These are phyloP conservation scores for Aspergillus ruber DNA, from an alignment of 2,329 filamentous ascomycete genomes.

Conservation along the genomic window DNA sequence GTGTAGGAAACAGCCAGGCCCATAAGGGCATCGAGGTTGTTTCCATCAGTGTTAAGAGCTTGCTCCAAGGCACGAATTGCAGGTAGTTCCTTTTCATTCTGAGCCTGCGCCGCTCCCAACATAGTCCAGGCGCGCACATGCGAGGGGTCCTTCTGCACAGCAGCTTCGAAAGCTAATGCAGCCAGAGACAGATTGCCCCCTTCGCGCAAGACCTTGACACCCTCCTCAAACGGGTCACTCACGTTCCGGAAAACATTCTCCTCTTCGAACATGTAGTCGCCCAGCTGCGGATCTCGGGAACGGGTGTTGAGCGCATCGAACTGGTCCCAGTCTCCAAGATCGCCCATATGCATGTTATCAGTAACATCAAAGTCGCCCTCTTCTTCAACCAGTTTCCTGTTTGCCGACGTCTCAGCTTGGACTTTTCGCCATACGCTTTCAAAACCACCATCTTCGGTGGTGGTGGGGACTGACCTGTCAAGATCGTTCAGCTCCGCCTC, in stretches of 20 bases:
- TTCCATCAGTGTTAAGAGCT: constrained; percentile 78
- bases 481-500: constrained; percentile 83
- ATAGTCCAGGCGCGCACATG: constrained; percentile 93
- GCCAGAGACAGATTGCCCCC: constrained; percentile 92
- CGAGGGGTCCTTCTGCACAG: constrained; percentile 78
- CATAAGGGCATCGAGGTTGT: constrained; percentile 86
- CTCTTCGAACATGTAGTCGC: constrained; percentile 90
- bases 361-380: constrained; percentile 51
- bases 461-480: constrained; percentile 65
- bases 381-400: constrained; percentile 57
- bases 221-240: constrained; percentile 83
- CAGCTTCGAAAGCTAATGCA: constrained; percentile 90
- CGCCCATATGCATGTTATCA: constrained; percentile 54
- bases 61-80: constrained; percentile 91
- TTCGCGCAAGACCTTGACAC: constrained; percentile 84
- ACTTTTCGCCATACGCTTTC: constrained; percentile 62
- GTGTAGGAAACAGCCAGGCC: constrained; percentile 94
- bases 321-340: constrained; percentile 72
- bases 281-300: constrained; percentile 69
- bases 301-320: constrained; percentile 65
- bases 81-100: constrained; percentile 97
- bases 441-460: constrained; percentile 74
- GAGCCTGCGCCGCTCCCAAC: constrained; percentile 84
- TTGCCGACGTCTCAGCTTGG: constrained; percentile 39
- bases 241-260: constrained; percentile 83